Evolutionary conservation across 2,329 filamentous ascomycete genomes (phyloP), one percentile per base, ranked within the genome.

Genomic region (Xylariaceae sp.): DNA sequence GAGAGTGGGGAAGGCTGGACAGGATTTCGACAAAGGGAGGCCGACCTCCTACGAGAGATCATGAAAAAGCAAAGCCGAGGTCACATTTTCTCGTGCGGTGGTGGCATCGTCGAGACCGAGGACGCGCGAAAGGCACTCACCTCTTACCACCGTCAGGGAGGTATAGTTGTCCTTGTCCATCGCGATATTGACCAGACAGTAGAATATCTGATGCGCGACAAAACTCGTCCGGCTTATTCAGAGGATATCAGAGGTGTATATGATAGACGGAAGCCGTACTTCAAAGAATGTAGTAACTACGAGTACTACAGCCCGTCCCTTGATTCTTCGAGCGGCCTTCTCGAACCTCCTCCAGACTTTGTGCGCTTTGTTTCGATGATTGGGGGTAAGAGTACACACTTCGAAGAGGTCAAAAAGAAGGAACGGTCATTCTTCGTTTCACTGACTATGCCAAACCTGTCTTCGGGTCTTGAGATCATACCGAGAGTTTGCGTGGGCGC

Each of bases 241-340:
- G 91, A 94, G 63, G 87, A 97, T 65, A 95, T 96, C 76, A 87
- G 90, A 74, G 85, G 84, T 7, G 92, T 99, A 2, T 99, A 95
- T 78, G 76, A 89, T 54, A 86, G 92, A 51, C 85, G 94, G 39
- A 94, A 91, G 70, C 87, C 86, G 2, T 96, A 89, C 85, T 97
- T 90, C 71, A 80, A 89, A 54, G 84, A 92, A 69, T 97, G 94
- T 77, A 96, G 91, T 75, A 99, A 95, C 68, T 87, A 90, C 64
- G 85, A 95, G 64, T 97, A 96, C 74, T 88, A 92, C 74, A 95
- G 89, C 70, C 89, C 90, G 49, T 84, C 81, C 61, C 64, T 72
- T 1, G 73, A 76, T 44, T 69, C 73, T n/a, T 68, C 71, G 6
- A 63, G 65, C 6, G 69, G 68, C 8, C 66, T 78, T 26, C 69